These are phyloP conservation scores for Xylaria castorea DNA, from an alignment of 495 filamentous ascomycete genomes.

Conservation along the genomic window DNA sequence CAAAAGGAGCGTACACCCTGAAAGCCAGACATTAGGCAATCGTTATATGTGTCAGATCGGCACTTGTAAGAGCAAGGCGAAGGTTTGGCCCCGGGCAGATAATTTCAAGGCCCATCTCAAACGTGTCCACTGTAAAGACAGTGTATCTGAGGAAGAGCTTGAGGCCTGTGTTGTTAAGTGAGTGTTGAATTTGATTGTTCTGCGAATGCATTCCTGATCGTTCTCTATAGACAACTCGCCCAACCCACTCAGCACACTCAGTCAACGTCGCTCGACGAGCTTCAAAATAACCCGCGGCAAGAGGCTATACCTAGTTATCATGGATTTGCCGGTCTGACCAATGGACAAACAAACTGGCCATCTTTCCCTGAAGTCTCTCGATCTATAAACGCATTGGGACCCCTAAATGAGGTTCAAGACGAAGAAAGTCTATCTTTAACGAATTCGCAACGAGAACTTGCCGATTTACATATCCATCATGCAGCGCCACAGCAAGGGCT, in stretches of 20 bases:
- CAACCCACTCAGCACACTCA: constrained; percentile 19
- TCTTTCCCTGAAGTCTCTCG: constrained; percentile 26
- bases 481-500: neutral
- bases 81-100: constrained; percentile 86
- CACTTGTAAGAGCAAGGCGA: constrained; percentile 69
- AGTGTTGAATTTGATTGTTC: constrained; percentile 27
- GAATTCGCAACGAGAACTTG: constrained; percentile 15
- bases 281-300: constrained; percentile 15
- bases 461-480: constrained; percentile 5
- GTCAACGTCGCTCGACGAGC: constrained; percentile 18
- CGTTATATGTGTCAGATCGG: constrained; percentile 71
- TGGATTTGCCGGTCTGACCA: neutral
- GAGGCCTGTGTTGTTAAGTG: constrained; percentile 63
- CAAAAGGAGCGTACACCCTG: constrained; percentile 70
- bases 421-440: constrained; percentile 20
- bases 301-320: constrained; percentile 20
- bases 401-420: constrained; percentile 24
- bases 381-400: constrained; percentile 23
- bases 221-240: neutral
- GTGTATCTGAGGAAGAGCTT: constrained; percentile 52
- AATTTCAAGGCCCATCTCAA: constrained; percentile 89
- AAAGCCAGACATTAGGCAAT: constrained; percentile 55
- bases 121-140: constrained; percentile 67
- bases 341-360: neutral
- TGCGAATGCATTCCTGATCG: constrained; percentile 12